A percentile compares a stretch with the other conserved stretches of the same genome.
Evolutionary conservation across 2,329 filamentous ascomycete species (phyloP).

Genomic region (Trichoderma lentiforme): DNA sequence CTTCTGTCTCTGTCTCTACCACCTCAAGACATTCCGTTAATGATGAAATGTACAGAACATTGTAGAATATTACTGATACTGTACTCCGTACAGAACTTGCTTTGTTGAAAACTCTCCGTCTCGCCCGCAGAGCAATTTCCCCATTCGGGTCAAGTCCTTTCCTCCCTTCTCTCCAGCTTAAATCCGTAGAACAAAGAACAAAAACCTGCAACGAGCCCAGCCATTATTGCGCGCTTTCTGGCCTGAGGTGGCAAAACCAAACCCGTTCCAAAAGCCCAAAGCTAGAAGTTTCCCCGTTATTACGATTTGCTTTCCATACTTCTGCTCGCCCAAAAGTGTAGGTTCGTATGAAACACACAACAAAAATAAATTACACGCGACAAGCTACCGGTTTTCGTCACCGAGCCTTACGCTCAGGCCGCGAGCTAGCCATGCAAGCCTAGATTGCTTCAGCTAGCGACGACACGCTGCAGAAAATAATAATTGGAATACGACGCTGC

Average conservation of each 20-base stretch:
- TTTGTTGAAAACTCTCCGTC: background rate
- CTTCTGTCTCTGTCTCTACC: background rate
- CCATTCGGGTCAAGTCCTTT: background rate
- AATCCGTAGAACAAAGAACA: background rate
- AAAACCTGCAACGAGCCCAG: background rate
- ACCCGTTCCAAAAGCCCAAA: background rate
- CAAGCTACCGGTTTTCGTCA: slow-evolving; percentile 18
- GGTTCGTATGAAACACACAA: background rate
- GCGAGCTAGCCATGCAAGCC: slow-evolving; percentile 1
- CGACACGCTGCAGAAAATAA: background rate
- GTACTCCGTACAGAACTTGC: background rate
- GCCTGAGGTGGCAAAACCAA: background rate
- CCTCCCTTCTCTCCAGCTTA: background rate
- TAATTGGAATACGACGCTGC: background rate
- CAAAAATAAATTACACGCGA: slow-evolving; percentile 6
- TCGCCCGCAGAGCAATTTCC: slow-evolving; percentile 5
- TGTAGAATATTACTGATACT: background rate
- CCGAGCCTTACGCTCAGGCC: slow-evolving; percentile 7
- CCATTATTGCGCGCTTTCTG: background rate
- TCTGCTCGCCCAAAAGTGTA: background rate
- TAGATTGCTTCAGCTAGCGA: background rate
- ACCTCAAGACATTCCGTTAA: background rate
- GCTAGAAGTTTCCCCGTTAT: background rate
- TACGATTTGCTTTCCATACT: background rate
- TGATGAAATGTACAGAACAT: background rate